Evolutionary conservation across 1,284 basidiomycete genomes (phyloP), one percentile per base, ranked within the genome.

Genomic region (Ustilago vetiveriae): DNA sequence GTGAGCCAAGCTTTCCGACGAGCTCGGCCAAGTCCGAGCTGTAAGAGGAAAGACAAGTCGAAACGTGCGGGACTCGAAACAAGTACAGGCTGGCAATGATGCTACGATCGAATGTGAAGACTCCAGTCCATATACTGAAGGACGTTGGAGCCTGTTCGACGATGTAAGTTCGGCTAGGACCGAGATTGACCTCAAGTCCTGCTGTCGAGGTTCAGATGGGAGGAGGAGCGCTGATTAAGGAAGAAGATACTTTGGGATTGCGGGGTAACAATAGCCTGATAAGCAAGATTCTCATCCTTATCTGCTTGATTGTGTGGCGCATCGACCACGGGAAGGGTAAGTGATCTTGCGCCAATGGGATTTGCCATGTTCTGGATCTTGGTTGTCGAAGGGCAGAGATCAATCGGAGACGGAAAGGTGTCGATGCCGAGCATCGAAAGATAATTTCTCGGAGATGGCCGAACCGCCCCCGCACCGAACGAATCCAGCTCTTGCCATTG

Each of bases 361-460:
- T n/a, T n/a, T n/a, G n/a, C n/a, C n/a, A n/a, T n/a, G n/a, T n/a
- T n/a, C n/a, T n/a, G n/a, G n/a, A n/a, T n/a, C n/a, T n/a, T n/a
- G n/a, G n/a, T n/a, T n/a, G n/a, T n/a, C n/a, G n/a, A n/a, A n/a
- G n/a, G n/a, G n/a, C 6, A 9, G 23, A 24, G 38, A 22, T 21
- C 9, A 16, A 24, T 17, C 17, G 23, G 47, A 22, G 24, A 17
- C 17, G 14, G 9, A 41, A 17, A 24, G 19, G 37, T 19, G 27
- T 26, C 14, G 22, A 22, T 9, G 22, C 41, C 27, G 29, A 27
- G 41, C 19, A 43, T 11, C 3, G 13, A 29, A 36, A 49, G 56
- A 59, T 55, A 59, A 58, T 46, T 30, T 36, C 47, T 59, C 63
- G 63, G 63, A 66, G 63, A 66, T 66, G 23, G 63, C 63, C 63